Evolutionary conservation across 108 stramenopile genomes (phyloP).

Genomic region (Epipyxis sp.): DNA sequence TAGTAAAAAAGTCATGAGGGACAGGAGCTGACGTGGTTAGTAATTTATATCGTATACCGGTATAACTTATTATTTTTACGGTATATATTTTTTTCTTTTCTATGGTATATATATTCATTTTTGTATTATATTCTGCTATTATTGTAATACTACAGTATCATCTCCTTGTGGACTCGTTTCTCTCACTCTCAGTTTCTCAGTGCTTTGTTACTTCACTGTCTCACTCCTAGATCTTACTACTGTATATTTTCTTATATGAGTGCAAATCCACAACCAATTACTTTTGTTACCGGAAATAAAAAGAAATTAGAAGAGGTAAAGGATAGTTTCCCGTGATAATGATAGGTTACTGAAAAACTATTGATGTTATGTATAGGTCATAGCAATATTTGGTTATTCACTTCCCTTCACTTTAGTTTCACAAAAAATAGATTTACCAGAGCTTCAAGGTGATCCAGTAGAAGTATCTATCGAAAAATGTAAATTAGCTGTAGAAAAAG

Average conservation of each 20-base stretch:
- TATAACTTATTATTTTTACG: too few relatives aligned
- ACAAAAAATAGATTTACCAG: slow-evolving; percentile 79
- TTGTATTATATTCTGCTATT: too few relatives aligned
- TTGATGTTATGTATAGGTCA: too few relatives aligned
- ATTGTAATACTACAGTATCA: too few relatives aligned
- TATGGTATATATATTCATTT: too few relatives aligned
- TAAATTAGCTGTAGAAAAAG: slow-evolving; percentile 67
- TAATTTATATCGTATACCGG: too few relatives aligned
- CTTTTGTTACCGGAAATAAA: slow-evolving; percentile 98
- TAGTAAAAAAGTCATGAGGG: too few relatives aligned
- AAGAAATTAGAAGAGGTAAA: slow-evolving; percentile 62
- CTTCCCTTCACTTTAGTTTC: slow-evolving; percentile 72
- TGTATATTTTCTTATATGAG: neutral
- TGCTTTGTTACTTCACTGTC: neutral
- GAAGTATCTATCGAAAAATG: slow-evolving; percentile 92
- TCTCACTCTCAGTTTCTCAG: neutral
- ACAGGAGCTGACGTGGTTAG: too few relatives aligned
- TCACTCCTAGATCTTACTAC: neutral
- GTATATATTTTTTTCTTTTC: too few relatives aligned
- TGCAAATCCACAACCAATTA: slow-evolving; percentile 43
- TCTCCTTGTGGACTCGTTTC: too few relatives aligned
- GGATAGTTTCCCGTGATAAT: neutral
- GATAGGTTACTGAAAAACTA: too few relatives aligned
- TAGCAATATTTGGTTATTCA: slow-evolving; percentile 59
- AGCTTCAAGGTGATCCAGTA: slow-evolving; percentile 91